Evolutionary conservation across 257 asterid species (phyloP).

Genomic region (Solanum paucissectum): DNA sequence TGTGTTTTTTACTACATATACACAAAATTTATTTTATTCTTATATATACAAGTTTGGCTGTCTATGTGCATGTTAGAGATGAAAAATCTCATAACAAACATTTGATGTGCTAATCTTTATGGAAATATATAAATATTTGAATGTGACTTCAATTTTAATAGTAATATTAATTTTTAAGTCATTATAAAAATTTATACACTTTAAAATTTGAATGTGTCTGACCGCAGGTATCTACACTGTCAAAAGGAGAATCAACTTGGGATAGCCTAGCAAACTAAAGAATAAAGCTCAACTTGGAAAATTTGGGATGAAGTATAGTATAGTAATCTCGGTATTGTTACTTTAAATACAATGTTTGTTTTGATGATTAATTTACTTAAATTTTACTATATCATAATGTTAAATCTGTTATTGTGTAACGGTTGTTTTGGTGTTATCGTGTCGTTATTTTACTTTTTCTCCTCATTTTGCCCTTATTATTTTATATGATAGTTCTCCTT

Average conservation of each 20-base stretch:
- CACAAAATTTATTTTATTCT: not conserved
- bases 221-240: not conserved
- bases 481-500: not conserved
- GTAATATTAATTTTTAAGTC: not conserved
- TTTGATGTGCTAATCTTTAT: not conserved
- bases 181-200: not conserved
- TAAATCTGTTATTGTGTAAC: not conserved
- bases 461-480: not conserved
- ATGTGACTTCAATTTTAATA: not conserved
- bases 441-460: not conserved
- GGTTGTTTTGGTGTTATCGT: not conserved
- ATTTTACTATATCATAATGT: not conserved
- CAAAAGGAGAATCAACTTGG: not conserved
- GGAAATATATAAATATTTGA: not conserved
- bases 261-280: not conserved
- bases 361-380: not conserved
- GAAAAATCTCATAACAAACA: not conserved
- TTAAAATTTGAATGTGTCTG: not conserved
- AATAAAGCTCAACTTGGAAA: not conserved
- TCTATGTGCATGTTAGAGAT: not conserved
- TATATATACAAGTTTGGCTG: not conserved
- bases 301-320: not conserved
- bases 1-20: not conserved
- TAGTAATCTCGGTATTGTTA: not conserved
- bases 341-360: not conserved